Percentiles rank a stretch among this genome's conserved stretches.
Evolutionary conservation across 2,329 filamentous ascomycete species (phyloP).

Genomic region (Pseudogymnoascus sp.): DNA sequence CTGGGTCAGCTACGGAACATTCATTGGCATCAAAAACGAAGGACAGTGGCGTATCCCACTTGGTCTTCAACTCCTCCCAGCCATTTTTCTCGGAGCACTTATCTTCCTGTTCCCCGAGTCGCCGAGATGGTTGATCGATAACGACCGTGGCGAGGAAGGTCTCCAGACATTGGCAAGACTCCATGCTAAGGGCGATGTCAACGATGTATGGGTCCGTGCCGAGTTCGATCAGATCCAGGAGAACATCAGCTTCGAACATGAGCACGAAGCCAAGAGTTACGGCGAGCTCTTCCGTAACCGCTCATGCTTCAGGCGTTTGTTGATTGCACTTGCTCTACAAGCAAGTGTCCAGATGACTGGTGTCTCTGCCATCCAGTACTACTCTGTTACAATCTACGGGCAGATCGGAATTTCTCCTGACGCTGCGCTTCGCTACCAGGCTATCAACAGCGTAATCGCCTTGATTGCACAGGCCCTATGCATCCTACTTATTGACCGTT

Average conservation of each 20-base stretch:
- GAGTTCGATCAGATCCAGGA: slow-evolving; percentile 60
- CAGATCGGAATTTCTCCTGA: slow-evolving; percentile 52
- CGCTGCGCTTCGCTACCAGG: slow-evolving; percentile 57
- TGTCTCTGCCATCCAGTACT: slow-evolving; percentile 59
- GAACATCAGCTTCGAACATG: slow-evolving; percentile 54
- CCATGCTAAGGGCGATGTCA: slow-evolving; percentile 52
- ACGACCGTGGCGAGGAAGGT: slow-evolving; percentile 49
- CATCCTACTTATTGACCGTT: slow-evolving; percentile 58
- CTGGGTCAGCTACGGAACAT: slow-evolving; percentile 64
- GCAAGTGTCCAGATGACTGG: slow-evolving; percentile 63
- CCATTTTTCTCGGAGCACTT: slow-evolving; percentile 46
- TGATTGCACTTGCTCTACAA: slow-evolving; percentile 55
- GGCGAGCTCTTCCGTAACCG: slow-evolving; percentile 52
- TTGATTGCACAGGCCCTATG: slow-evolving; percentile 53
- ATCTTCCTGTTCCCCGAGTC: slow-evolving; percentile 59
- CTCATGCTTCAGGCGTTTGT: slow-evolving; percentile 56
- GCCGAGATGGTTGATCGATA: slow-evolving; percentile 55
- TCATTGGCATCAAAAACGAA: slow-evolving; percentile 1
- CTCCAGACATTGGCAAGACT: slow-evolving; percentile 52
- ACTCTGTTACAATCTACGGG: slow-evolving; percentile 49
- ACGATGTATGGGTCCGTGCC: slow-evolving; percentile 55
- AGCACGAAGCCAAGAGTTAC: slow-evolving; percentile 58
- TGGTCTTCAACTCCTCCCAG: slow-evolving; percentile 55
- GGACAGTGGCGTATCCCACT: slow-evolving; percentile 27
- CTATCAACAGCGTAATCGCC: slow-evolving; percentile 57